Percentiles rank a stretch among this genome's conserved stretches.
These are phyloP conservation scores for Mortierella sp. DNA, from an alignment of 371 early-diverging fungal species.

Conservation along the genomic window DNA sequence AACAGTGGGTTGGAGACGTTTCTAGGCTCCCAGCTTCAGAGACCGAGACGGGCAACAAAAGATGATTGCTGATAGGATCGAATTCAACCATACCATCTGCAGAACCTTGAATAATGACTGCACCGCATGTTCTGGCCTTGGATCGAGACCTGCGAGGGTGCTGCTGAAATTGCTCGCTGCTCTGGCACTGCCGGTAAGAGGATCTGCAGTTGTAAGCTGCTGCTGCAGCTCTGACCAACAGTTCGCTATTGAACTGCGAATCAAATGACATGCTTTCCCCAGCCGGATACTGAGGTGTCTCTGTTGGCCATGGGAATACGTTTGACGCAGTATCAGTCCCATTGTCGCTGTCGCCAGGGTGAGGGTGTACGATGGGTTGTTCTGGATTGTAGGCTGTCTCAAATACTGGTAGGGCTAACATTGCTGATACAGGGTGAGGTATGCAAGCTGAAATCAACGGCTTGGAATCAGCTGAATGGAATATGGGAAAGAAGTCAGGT, in stretches of 20 bases:
- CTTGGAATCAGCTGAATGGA: background rate
- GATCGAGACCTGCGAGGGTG: background rate
- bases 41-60: background rate
- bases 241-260: background rate
- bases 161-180: constrained; percentile 2
- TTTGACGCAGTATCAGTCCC: background rate
- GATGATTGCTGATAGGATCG: background rate
- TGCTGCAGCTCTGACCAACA: background rate
- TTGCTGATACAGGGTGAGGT: constrained; percentile 7
- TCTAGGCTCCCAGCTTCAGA: background rate
- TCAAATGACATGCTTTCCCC: background rate
- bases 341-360: background rate
- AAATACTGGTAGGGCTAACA: background rate
- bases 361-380: background rate
- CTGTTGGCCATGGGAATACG: background rate
- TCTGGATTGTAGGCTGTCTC: background rate
- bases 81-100: too few relatives aligned
- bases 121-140: background rate
- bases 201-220: constrained; percentile 16
- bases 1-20: background rate
- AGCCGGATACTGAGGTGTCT: background rate
- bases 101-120: background rate
- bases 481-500: background rate
- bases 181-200: constrained; percentile 21
- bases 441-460: background rate